Evolutionary conservation across 1,284 basidiomycete genomes (phyloP), one percentile per base, ranked within the genome.

Genomic region (Trametes pubescens): DNA sequence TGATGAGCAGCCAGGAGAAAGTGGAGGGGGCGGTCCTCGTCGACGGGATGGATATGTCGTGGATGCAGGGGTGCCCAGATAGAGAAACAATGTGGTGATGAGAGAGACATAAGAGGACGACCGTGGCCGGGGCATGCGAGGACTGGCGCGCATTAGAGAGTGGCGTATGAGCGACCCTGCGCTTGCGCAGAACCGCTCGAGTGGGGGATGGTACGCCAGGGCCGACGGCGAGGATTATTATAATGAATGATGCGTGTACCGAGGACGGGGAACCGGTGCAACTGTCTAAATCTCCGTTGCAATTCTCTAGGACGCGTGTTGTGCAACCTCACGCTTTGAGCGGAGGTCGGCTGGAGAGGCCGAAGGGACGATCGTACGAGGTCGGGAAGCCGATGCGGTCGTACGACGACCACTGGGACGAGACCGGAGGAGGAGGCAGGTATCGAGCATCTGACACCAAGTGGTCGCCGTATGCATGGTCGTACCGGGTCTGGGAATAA

Each of bases 21-120:
- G 51, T 69, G 56, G 67, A 69, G 43, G 59, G 65, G 71, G 69
- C 69, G 67, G 73, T 72, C 74, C 77, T 74, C 68, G 68, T 64
- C 77, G 84, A 87, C 85, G 80, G 84, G 84, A 86, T 85, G 85
- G 82, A 87, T 86, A 87, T 84, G 85, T 86, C 85, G 78, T 74
- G 62, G 66, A 76, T 78, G 74, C 69, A 68, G 76, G 76, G 76
- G 77, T 75, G 75, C 77, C 75, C 77, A 68, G 61, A 62, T 54
- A 64, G 62, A 68, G 63, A 69, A 66, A 69, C 57, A 57, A 65
- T 67, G 69, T 63, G 56, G 64, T 67, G 54, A 60, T 67, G 68
- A 48, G 58, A 57, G 60, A 73, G 69, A 72, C 71, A 65, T 68
- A 65, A 68, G 65, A 55, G 60, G 65, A 65, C 11, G 69, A 51